Percentiles rank a stretch among this genome's conserved stretches.
phyloP scores from a whole-genome alignment of 2,329 filamentous ascomycete species.

The Plenodomus lindquistii region DNA sequence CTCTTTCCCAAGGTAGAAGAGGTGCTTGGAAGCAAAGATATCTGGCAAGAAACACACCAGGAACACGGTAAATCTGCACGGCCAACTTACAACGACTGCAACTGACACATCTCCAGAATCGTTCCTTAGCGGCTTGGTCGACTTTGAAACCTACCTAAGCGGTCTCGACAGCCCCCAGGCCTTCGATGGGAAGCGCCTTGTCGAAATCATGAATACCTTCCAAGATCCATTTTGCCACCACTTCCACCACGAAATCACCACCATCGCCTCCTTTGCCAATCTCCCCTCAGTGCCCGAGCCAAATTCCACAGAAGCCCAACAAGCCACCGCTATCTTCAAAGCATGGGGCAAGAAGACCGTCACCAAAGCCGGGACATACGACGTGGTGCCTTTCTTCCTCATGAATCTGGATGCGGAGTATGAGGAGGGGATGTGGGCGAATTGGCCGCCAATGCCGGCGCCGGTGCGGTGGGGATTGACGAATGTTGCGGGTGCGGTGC shows the following conservation, averaged over 20 bases:
- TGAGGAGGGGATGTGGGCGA: conserved; percentile 63
- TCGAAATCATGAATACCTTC: conserved; percentile 33
- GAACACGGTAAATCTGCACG: conserved; percentile 33
- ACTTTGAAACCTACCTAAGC: conserved; percentile 30
- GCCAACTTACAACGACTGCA: not conserved
- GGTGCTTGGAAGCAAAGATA: conserved; percentile 27
- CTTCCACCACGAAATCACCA: conserved; percentile 41
- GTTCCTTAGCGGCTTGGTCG: conserved; percentile 30
- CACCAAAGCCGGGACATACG: conserved; percentile 62
- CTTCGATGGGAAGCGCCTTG: conserved; percentile 30
- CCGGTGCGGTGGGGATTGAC: conserved; percentile 63
- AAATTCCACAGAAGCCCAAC: conserved; percentile 48
- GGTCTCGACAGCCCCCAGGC: conserved; percentile 18
- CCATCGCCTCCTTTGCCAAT: conserved; percentile 41
- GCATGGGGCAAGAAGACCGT: conserved; percentile 66
- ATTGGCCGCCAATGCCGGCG: conserved; percentile 67
- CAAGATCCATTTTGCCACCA: conserved; percentile 32
- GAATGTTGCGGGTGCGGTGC: conserved; percentile 61
- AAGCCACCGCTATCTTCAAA: conserved; percentile 59
- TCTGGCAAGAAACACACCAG: conserved; percentile 38
- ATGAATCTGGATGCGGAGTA: conserved; percentile 63
- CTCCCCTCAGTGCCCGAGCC: conserved; percentile 57
- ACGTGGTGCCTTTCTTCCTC: conserved; percentile 68
- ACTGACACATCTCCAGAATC: conserved; percentile 20
- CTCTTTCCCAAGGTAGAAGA: conserved; percentile 42